A percentile compares a stretch with the other conserved stretches of the same genome.
These are phyloP conservation scores for Suillus americanus DNA, from an alignment of 768 basidiomycete genomes.

Conservation along the genomic window DNA sequence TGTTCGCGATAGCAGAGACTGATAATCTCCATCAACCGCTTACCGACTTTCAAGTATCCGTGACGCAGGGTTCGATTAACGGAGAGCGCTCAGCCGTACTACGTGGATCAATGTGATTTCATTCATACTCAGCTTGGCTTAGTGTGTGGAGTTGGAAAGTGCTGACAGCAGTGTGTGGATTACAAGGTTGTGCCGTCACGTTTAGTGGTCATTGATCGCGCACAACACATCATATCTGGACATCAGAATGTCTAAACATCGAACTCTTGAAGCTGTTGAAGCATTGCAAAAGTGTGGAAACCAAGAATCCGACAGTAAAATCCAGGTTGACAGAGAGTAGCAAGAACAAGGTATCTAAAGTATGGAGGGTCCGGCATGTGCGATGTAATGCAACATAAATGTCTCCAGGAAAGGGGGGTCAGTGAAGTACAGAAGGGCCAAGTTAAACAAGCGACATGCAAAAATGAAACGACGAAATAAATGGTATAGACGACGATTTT, in stretches of 20 bases:
- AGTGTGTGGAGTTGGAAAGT: conserved; percentile 8
- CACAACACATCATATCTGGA: neutral
- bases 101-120: conserved; percentile 12
- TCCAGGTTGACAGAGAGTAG: conserved; percentile 5
- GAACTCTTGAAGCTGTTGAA: neutral
- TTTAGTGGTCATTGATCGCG: neutral
- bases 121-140: conserved; percentile 15
- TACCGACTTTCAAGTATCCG: conserved; percentile 2
- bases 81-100: conserved; percentile 7
- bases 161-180: neutral
- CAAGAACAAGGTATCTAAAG: neutral
- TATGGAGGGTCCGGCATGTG: neutral
- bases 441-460: neutral
- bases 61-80: conserved; percentile 13
- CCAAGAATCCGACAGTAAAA: conserved; percentile 12
- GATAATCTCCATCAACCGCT: conserved; percentile 19
- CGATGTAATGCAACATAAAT: neutral
- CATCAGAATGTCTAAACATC: neutral
- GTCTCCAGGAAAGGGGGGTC: neutral
- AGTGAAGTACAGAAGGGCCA: neutral
- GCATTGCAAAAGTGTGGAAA: neutral
- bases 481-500: conserved; percentile 17
- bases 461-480: neutral
- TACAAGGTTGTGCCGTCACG: neutral
- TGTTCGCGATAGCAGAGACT: conserved; percentile 19